Base-by-base conservation (phyloP, 495 filamentous ascomycete genomes). In the Trichoderma erinaceum region DNA sequence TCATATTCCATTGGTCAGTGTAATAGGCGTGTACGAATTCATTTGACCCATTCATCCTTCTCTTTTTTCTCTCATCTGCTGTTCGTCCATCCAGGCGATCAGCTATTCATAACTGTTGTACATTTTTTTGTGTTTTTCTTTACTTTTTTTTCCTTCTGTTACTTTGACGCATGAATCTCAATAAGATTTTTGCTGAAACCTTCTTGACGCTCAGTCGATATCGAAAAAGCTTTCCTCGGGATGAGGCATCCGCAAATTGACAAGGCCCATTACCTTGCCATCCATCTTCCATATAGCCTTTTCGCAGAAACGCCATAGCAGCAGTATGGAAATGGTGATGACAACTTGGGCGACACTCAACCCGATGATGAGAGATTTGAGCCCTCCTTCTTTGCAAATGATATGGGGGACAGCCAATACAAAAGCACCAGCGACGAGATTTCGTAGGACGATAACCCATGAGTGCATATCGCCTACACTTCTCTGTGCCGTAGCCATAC, bases 181-280 rank as follows among this genome's bases (percentile, higher is more conserved):
- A 16, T 16, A 10, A 16, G 11, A 44, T 44, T 44, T 10, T 16
- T 44, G 13, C 43, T 1, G 13, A 44, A 35, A 6, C 32, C 43
- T 44, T 16, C 1, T 3, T 11, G 43, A 44, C 46, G 44, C 27
- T 76, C 56, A 82, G 67, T 82, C 79, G n/a, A 72, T 70, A 66
- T 82, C 80, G 69, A 83, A 83, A 67, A 80, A 81, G 58, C 79
- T 81, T 50, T 73, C 78, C 15, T 65, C 71, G 64, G 74, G 72
- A 73, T 78, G 79, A 58, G 79, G 35, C 48, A 75, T 75, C 8
- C 75, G 73, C 71, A 81, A 69, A 63, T 80, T 76, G 18, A 77
- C 78, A 25, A 80, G 69, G 16, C 75, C 71, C 79, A 83, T 78
- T 2, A 80, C 73, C 68, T 70, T 43, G 6, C 79, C 81, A 69